phyloP scores from a whole-genome alignment of 305 asterid species.

The Fraxinus sp. region DNA sequence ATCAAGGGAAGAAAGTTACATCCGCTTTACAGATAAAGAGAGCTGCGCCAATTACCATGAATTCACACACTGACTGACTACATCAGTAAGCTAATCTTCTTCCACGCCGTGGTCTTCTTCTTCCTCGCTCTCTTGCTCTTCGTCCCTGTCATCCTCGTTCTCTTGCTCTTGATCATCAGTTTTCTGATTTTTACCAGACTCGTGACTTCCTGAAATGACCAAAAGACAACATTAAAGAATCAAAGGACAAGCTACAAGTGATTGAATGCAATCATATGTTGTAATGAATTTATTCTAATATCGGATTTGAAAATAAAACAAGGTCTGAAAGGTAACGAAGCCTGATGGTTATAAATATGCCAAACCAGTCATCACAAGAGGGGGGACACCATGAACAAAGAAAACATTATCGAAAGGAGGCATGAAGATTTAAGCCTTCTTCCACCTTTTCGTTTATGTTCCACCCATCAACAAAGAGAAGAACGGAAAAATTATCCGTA shows the following conservation, averaged over 20 bases:
- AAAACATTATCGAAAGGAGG: not conserved
- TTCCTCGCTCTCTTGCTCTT: slow-evolving; percentile 1
- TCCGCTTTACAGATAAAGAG: slow-evolving; percentile 2
- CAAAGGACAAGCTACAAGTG: not conserved
- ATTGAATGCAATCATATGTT: not conserved
- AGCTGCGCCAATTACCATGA: not conserved
- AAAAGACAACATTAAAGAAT: not conserved
- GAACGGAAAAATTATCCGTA: not conserved
- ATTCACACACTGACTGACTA: not conserved
- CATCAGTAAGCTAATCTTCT: not conserved
- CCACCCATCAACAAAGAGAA: not conserved
- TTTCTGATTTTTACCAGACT: slow-evolving; percentile 29
- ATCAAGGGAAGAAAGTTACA: not conserved
- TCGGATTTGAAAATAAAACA: not conserved
- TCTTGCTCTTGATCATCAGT: slow-evolving; percentile 21
- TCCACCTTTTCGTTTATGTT: not conserved
- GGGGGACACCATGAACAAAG: not conserved
- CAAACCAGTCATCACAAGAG: not conserved
- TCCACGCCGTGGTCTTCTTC: not conserved
- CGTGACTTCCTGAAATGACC: slow-evolving; percentile 31
- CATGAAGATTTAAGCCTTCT: not conserved
- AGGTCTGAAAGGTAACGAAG: not conserved
- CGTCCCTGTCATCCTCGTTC: slow-evolving; percentile 29
- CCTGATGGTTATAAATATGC: not conserved
- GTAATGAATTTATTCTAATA: not conserved